These are phyloP conservation scores for Cylindrotheca fusiformis DNA, from an alignment of 108 stramenopile genomes.

Conservation along the genomic window DNA sequence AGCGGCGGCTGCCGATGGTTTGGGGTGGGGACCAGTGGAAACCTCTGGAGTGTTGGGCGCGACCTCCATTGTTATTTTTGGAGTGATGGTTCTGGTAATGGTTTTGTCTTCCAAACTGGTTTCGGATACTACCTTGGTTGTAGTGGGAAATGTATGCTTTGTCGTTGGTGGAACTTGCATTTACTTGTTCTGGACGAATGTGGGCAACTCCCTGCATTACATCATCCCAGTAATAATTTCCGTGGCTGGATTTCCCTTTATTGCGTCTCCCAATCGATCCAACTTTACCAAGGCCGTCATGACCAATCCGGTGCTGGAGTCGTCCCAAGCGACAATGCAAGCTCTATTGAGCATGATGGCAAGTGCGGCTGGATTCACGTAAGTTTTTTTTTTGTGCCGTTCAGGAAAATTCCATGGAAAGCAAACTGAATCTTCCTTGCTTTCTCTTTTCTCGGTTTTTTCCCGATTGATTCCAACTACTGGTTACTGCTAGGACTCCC, in stretches of 20 bases:
- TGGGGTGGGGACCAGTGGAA: slow-evolving; percentile 62
- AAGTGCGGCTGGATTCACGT: slow-evolving; percentile 57
- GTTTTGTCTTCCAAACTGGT: slow-evolving; percentile 17
- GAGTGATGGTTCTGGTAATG: slow-evolving; percentile 35
- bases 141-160: slow-evolving; percentile 11
- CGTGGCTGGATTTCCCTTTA: slow-evolving; percentile 54
- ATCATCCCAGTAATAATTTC: slow-evolving; percentile 42
- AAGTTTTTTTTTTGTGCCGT: slow-evolving; percentile 6
- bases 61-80: slow-evolving; percentile 52
- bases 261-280: slow-evolving; percentile 61
- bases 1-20: slow-evolving; percentile 52
- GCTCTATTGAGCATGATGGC: slow-evolving; percentile 61
- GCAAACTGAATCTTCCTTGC: not conserved
- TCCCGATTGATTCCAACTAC: too few species aligned
- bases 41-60: slow-evolving; percentile 54
- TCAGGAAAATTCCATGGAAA: not conserved
- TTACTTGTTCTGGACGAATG: slow-evolving; percentile 32
- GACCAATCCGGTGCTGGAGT: slow-evolving; percentile 31
- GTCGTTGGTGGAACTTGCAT: slow-evolving; percentile 25
- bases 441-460: not conserved
- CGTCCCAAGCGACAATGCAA: slow-evolving; percentile 62
- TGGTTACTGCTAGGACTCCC: slow-evolving; percentile 39
- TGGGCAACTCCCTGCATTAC: slow-evolving; percentile 27
- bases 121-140: slow-evolving; percentile 20
- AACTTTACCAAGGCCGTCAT: slow-evolving; percentile 54